Base-by-base conservation (phyloP, 2,329 filamentous ascomycete genomes). In the Aspergillus pseudoterreus region DNA sequence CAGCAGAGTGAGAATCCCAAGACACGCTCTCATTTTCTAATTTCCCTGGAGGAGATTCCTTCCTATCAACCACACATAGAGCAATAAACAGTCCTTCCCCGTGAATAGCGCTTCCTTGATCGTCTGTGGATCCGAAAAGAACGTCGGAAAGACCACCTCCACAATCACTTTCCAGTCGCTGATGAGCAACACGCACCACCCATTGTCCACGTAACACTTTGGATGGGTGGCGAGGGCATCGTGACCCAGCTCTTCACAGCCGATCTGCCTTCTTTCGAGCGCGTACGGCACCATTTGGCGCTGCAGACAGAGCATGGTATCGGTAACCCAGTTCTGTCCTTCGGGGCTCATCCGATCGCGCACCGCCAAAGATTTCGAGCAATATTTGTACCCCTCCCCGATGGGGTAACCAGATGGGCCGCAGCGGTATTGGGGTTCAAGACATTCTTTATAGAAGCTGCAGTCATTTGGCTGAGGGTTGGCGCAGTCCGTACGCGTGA, bases 391-490 rank as follows among this genome's bases (percentile, higher is more conserved):
- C 39, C 64, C 64, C 32, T 64, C 65, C 56, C 60, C 33, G 62
- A 69, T 15, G 58, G 69, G 57, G 58, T 72, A 47, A 61, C 63
- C 43, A 57, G 65, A 39, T 59, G 56, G 27, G 58, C 60, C 30
- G 61, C 60, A 54, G 57, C 57, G 30, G 55, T 56, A 41, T 49
- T 54, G 27, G 45, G 56, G 17, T 56, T 63, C 53, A 39, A 62
- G 55, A 50, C 62, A 63, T 43, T 56, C 36, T 14, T 53, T 21
- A 55, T 67, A 67, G 52, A 67, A 66, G 5, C 50, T 51, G 56
- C 64, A 67, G 45, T 46, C 55, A 52, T 65, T 61, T 32, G 54
- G 54, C 15, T 52, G 47, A 1, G 62, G 61, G 35, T 38, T n/a
- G 15, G 8, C 15, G 35, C 35, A 38, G 14, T 38, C 5, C 6